Conservation (phyloP, 225 moss, liverwort and hornwort species). For the Antitrichia curtipendula region DNA sequence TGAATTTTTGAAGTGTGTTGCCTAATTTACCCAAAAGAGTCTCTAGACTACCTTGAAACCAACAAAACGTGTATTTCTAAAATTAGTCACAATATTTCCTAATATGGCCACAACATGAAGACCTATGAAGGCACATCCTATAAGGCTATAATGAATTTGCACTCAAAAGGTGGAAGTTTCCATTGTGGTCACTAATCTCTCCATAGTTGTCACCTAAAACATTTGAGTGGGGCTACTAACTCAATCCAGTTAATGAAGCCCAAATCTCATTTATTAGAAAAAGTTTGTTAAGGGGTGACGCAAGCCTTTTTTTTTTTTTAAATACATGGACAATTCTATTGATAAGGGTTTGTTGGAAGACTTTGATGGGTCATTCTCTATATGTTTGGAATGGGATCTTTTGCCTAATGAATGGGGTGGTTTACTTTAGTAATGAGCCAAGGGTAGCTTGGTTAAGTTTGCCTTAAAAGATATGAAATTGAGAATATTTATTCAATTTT, state of each 20-base stretch:
- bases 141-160: no score
- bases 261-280: background rate
- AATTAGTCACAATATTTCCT: accelerated
- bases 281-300: accelerated
- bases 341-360: background rate
- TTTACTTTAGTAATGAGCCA: background rate
- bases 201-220: background rate
- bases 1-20: background rate
- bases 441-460: no score
- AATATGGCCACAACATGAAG: background rate
- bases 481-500: background rate
- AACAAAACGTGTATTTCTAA: background rate
- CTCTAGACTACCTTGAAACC: background rate
- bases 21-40: no score
- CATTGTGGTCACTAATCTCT: background rate
- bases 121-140: background rate
- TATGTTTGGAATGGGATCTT: background rate
- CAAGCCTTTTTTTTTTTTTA: no score
- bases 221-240: background rate
- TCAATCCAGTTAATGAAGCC: background rate
- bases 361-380: background rate
- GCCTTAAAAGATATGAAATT: no score
- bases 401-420: background rate
- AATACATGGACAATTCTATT: no score
- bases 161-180: background rate